Evolutionary conservation across 2,329 filamentous ascomycete species (phyloP).

Genomic region (Colletotrichum paranaense): DNA sequence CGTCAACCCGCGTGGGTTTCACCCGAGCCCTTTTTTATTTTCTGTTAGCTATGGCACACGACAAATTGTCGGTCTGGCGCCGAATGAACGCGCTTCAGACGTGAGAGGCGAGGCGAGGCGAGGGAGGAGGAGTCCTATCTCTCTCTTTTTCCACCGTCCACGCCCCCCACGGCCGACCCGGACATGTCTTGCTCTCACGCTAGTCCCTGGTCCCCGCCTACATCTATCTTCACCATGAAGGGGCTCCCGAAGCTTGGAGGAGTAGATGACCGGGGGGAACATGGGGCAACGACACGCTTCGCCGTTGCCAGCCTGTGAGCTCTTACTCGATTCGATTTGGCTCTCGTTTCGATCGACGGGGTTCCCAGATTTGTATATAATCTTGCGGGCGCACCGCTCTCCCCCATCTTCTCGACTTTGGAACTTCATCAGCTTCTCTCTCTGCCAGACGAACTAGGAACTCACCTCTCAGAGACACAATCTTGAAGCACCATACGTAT

Average conservation of each 20-base stretch:
- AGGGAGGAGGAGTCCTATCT: conserved; percentile 14
- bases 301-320: conserved; percentile 21
- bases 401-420: background rate
- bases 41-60: conserved; percentile 19
- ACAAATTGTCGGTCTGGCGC: conserved; percentile 28
- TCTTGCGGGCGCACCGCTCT: conserved; percentile 29
- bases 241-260: conserved; percentile 18
- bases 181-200: conserved; percentile 26
- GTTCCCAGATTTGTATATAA: conserved; percentile 29
- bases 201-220: conserved; percentile 23
- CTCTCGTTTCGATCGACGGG: conserved; percentile 20
- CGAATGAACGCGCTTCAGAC: conserved; percentile 24
- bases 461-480: conserved; percentile 17
- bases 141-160: conserved; percentile 8
- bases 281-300: conserved; percentile 7
- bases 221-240: conserved; percentile 16
- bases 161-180: conserved; percentile 33
- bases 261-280: background rate
- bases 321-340: conserved; percentile 34
- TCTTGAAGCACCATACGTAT: background rate
- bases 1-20: conserved; percentile 33
- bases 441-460: conserved; percentile 12
- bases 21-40: conserved; percentile 13
- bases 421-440: conserved; percentile 28
- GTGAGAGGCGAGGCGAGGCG: conserved; percentile 3